Evolutionary conservation across 2,329 filamentous ascomycete genomes (phyloP).

Genomic region (Arthrinium puccinioides): DNA sequence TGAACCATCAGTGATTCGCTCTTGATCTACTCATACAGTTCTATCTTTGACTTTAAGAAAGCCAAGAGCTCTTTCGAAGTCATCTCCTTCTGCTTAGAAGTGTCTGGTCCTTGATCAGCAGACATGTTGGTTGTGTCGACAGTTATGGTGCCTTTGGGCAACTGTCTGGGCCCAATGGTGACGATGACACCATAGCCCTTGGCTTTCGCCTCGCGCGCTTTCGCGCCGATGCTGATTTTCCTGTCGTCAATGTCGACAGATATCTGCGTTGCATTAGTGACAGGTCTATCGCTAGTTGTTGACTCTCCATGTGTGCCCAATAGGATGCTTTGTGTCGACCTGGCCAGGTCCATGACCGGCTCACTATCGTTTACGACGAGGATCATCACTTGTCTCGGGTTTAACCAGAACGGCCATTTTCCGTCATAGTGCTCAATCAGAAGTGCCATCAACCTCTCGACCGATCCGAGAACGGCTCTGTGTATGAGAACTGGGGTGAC

Average conservation of each 20-base stretch:
- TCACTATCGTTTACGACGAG: constrained; percentile 61
- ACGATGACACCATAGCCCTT: constrained; percentile 70
- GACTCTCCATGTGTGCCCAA: constrained; percentile 30
- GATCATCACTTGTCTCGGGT: constrained; percentile 69
- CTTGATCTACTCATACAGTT: constrained; percentile 12
- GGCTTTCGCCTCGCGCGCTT: constrained; percentile 62
- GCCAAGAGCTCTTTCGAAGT: background rate
- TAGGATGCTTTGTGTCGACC: constrained; percentile 39
- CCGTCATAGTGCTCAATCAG: constrained; percentile 78
- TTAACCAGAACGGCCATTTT: constrained; percentile 83
- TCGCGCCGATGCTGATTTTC: constrained; percentile 55
- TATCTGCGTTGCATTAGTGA: constrained; percentile 51
- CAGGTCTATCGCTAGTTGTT: constrained; percentile 25
- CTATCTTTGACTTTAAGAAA: background rate
- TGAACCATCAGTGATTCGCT: background rate
- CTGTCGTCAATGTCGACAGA: constrained; percentile 65
- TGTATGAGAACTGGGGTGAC: constrained; percentile 76
- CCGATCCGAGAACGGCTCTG: constrained; percentile 74
- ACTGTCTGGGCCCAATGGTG: constrained; percentile 61
- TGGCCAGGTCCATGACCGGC: constrained; percentile 43
- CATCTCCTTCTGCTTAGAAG: background rate
- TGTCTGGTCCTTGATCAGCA: constrained; percentile 6
- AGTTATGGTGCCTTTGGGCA: constrained; percentile 49
- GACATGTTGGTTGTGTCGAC: constrained; percentile 32
- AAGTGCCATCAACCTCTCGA: constrained; percentile 79